Evolutionary conservation across 192 early-diverging fungal genomes (phyloP).

Genomic region (Backusella liffmaniae): DNA sequence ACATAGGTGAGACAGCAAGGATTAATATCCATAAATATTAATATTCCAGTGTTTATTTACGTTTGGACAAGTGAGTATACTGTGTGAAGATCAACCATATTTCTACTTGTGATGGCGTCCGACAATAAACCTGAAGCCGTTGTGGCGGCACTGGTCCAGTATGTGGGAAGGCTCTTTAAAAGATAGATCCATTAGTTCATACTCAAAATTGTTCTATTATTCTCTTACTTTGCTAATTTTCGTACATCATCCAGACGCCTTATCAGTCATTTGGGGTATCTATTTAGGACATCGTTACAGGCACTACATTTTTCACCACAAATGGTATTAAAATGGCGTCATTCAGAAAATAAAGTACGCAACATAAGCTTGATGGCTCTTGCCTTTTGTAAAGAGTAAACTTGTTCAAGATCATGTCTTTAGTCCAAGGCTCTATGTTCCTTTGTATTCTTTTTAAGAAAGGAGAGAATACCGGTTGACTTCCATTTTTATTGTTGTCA

Average conservation of each 20-base stretch:
- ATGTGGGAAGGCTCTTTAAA: background rate
- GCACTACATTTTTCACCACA: too few species aligned
- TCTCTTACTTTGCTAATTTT: background rate
- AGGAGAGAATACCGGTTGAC: too few species aligned
- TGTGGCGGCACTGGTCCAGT: background rate
- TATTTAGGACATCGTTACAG: too few species aligned
- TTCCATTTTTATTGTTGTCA: too few species aligned
- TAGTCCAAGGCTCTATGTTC: too few species aligned
- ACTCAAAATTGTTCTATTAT: background rate
- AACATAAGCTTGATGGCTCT: too few species aligned
- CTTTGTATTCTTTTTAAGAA: too few species aligned
- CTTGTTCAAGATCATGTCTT: too few species aligned
- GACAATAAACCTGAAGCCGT: background rate
- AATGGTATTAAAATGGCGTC: too few species aligned
- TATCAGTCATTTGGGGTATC: background rate
- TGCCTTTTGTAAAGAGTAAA: too few species aligned
- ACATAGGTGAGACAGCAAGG: background rate
- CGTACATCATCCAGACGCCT: background rate
- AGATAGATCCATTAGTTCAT: background rate
- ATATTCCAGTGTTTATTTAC: background rate
- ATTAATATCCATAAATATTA: background rate
- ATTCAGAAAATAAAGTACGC: too few species aligned
- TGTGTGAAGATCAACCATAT: background rate
- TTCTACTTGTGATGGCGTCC: background rate
- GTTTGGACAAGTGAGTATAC: background rate